phyloP scores from a whole-genome alignment of 2,329 filamentous ascomycete species.

The Exophiala mesophila region DNA sequence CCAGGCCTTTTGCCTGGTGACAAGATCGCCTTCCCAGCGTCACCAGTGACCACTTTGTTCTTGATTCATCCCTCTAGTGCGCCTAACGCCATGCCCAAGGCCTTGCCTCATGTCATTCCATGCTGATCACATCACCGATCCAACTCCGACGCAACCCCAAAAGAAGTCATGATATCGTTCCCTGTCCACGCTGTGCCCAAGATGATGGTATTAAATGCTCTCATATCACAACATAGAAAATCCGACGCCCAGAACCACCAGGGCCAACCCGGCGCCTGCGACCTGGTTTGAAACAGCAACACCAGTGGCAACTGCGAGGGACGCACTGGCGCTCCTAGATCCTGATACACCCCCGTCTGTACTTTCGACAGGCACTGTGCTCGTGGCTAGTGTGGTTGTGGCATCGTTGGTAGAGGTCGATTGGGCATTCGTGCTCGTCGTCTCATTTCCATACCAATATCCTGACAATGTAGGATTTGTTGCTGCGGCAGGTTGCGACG shows the following conservation, averaged over 20 bases:
- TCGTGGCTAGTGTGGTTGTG: conserved; percentile 27
- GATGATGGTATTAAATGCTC: too few species aligned
- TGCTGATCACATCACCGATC: too few species aligned
- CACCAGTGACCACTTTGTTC: too few species aligned
- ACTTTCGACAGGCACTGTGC: conserved; percentile 24
- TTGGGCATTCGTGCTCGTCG: conserved; percentile 30
- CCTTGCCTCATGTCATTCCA: too few species aligned
- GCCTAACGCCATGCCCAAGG: too few species aligned
- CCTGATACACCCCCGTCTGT: conserved; percentile 7
- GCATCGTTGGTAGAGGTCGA: conserved; percentile 35
- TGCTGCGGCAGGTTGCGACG: conserved; percentile 31
- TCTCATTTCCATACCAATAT: conserved; percentile 16
- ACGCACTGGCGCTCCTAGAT: conserved; percentile 15
- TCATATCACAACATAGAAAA: conserved; percentile 19
- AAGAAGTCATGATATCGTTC: too few species aligned
- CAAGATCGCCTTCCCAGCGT: too few species aligned
- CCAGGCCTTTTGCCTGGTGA: too few species aligned
- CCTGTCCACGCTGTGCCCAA: too few species aligned
- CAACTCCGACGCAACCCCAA: too few species aligned
- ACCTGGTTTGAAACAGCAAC: conserved; percentile 35
- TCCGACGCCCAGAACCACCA: conserved; percentile 34
- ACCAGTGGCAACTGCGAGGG: conserved; percentile 34
- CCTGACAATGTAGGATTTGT: conserved; percentile 31
- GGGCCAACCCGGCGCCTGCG: conserved; percentile 38
- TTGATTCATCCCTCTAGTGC: too few species aligned